phyloP scores from a whole-genome alignment of 1,284 basidiomycete species.

The Marasmius oreades region DNA sequence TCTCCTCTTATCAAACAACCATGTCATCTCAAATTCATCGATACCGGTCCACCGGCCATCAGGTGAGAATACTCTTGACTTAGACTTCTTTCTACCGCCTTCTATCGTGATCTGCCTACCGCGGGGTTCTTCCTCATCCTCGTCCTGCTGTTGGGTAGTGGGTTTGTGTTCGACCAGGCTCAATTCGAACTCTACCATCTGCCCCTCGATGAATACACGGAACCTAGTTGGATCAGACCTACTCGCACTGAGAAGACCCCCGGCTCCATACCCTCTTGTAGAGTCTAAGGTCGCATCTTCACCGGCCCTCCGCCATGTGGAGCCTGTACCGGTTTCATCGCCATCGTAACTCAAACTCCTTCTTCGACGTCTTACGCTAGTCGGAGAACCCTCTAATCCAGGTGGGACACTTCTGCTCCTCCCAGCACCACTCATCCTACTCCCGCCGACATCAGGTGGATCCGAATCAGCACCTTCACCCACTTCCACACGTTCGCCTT shows the following conservation, averaged over 20 bases:
- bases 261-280: constrained; percentile 36
- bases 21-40: constrained; percentile 50
- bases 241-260: constrained; percentile 49
- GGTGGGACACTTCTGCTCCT: constrained; percentile 59
- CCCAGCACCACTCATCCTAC: constrained; percentile 19
- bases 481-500: constrained; percentile 36
- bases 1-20: constrained; percentile 50
- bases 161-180: constrained; percentile 39
- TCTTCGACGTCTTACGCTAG: constrained; percentile 22
- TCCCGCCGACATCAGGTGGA: constrained; percentile 20
- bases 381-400: constrained; percentile 40
- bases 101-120: constrained; percentile 7
- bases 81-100: constrained; percentile 19
- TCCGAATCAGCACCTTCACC: not conserved
- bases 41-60: constrained; percentile 22
- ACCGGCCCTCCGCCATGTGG: constrained; percentile 17
- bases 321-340: constrained; percentile 22
- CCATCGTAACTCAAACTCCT: constrained; percentile 30
- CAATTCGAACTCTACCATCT: constrained; percentile 57
- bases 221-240: constrained; percentile 51
- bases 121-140: constrained; percentile 15
- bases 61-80: constrained; percentile 11
- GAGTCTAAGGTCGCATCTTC: constrained; percentile 12
- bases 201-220: constrained; percentile 53
- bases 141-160: constrained; percentile 17